A percentile compares a stretch with the other conserved stretches of the same genome.
These are phyloP conservation scores for Beauveria rudraprayagi DNA, from an alignment of 2,329 filamentous ascomycete species.

Conservation along the genomic window DNA sequence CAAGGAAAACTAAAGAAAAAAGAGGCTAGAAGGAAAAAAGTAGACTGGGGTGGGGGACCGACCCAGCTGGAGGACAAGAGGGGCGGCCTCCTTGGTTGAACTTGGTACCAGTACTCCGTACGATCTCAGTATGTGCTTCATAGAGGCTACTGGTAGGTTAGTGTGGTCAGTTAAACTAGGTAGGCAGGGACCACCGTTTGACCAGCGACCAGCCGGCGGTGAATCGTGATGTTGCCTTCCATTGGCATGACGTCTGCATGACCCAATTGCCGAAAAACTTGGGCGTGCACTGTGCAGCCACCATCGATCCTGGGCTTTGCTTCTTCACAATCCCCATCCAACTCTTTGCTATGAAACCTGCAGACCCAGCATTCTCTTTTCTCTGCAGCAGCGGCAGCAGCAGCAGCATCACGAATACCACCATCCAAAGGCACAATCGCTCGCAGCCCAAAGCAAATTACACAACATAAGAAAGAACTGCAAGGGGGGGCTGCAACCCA, in stretches of 20 bases:
- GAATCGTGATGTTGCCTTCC: neutral
- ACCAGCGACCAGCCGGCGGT: neutral
- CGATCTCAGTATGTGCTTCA: too few relatives aligned
- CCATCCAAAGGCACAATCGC: neutral
- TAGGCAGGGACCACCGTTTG: too few relatives aligned
- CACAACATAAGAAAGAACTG: neutral
- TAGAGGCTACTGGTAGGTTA: too few relatives aligned
- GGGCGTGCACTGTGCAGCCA: neutral
- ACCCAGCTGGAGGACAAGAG: neutral
- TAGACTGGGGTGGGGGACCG: neutral
- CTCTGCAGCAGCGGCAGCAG: too few relatives aligned
- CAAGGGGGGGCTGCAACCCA: too few relatives aligned
- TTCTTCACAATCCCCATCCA: neutral
- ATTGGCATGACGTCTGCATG: constrained; percentile 6
- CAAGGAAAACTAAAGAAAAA: too few relatives aligned
- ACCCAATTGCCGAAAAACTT: constrained; percentile 10
- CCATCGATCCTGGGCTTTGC: neutral
- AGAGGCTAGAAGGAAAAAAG: neutral
- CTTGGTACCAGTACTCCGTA: too few relatives aligned
- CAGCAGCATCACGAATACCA: neutral
- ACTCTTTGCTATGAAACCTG: too few relatives aligned
- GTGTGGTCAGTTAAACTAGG: too few relatives aligned
- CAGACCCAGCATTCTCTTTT: too few relatives aligned
- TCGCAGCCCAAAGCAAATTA: neutral
- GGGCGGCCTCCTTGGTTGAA: neutral